Conservation (phyloP, 2,329 filamentous ascomycete genomes). For the Lecanoromycetidae sp. region DNA sequence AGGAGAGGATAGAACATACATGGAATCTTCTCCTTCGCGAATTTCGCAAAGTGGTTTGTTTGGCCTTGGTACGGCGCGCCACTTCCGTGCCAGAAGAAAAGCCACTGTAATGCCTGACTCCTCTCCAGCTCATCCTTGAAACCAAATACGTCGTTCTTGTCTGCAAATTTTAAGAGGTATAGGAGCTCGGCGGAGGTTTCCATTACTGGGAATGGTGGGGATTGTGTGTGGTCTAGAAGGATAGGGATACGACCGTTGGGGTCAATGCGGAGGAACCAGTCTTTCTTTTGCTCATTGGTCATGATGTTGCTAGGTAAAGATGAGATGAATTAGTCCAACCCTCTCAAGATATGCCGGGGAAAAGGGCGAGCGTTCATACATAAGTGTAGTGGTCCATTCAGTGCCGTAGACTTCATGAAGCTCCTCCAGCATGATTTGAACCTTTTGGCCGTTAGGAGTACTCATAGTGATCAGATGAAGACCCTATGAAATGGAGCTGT, state of each 20-base stretch:
- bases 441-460: conserved; percentile 42
- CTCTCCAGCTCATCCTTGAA: conserved; percentile 42
- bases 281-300: conserved; percentile 45
- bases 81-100: conserved; percentile 43
- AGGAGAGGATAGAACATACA: conserved; percentile 24
- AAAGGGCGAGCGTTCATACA: conserved; percentile 19
- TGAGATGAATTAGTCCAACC: neutral
- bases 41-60: conserved; percentile 35
- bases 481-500: conserved; percentile 23
- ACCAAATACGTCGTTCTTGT: conserved; percentile 39
- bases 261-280: conserved; percentile 40
- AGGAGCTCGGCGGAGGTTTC: conserved; percentile 43
- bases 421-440: conserved; percentile 45
- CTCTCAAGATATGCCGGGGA: neutral
- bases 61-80: conserved; percentile 28
- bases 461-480: conserved; percentile 40
- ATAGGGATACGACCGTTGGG: conserved; percentile 40
- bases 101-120: conserved; percentile 37
- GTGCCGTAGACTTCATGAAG: conserved; percentile 39
- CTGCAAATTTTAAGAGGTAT: conserved; percentile 39
- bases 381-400: conserved; percentile 37
- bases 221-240: conserved; percentile 39
- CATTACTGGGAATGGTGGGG: conserved; percentile 39
- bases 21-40: conserved; percentile 35
- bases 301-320: conserved; percentile 28